Conservation (phyloP, 306 rosid species). For the Ammopiptanthus mongolicus region DNA sequence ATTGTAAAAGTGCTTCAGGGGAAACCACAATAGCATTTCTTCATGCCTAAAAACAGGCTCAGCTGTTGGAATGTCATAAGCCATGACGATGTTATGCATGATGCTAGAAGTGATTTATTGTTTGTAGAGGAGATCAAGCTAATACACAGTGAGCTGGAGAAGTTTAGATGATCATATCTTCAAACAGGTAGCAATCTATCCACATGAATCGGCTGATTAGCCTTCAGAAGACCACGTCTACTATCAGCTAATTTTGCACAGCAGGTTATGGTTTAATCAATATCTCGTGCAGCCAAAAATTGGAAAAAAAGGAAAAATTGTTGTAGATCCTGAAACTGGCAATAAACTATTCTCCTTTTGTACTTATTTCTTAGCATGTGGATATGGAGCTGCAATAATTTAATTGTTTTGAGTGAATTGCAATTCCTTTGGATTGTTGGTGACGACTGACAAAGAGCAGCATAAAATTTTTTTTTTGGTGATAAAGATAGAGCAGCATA, state of each 20-base stretch:
- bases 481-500: not conserved
- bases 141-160: slow-evolving; percentile 7
- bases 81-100: slow-evolving; percentile 18
- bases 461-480: too few species aligned
- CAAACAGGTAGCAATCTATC: slow-evolving; percentile 5
- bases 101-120: slow-evolving; percentile 2
- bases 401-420: not conserved
- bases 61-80: slow-evolving; percentile 3
- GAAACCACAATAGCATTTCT: slow-evolving; percentile 30
- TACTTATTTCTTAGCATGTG: not conserved
- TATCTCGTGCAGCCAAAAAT: not conserved
- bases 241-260: slow-evolving; percentile 1
- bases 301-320: not conserved
- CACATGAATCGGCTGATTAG: not conserved
- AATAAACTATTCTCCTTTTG: not conserved
- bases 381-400: not conserved
- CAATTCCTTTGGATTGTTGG: not conserved
- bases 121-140: slow-evolving; percentile 7
- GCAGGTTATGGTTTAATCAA: not conserved
- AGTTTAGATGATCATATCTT: slow-evolving; percentile 10
- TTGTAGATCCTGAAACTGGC: slow-evolving; percentile 16
- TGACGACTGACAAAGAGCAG: not conserved
- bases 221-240: slow-evolving; percentile 9
- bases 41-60: not conserved
- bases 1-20: slow-evolving; percentile 64